Evolutionary conservation across 306 rosid species (phyloP), one percentile per base, ranked within the genome.

Genomic region (Geum urbanum): DNA sequence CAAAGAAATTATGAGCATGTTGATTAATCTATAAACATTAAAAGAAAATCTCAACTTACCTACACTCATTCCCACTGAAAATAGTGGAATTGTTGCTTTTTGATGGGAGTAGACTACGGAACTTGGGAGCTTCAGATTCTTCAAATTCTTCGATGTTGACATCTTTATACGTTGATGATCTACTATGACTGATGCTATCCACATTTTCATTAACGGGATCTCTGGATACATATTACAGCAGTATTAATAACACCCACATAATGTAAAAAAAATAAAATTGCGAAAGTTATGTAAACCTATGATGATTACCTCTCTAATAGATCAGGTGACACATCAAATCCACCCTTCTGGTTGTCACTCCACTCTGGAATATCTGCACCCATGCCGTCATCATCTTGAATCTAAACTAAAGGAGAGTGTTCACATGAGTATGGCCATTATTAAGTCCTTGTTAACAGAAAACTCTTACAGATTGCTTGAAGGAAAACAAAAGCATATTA

Each of bases 381-480:
- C 51, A 76, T 74, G 76, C 57, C 79, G 72, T 71, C 72, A 55
- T 77, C 91, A 78, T 89, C 91, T 81, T 84, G 84, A 70, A 89
- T 77, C 96, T 87, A 84, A 67, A 73, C 72, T 53, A 69, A 48
- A 70, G 19, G 46, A 52, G 35, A 75, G 18, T 52, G 9, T 67
- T 9, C 32, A 56, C 32, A 40, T 51, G 64, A 63, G 69, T 41
- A 57, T 50, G 53, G 19, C 5, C 27, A 46, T 50, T 49, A 12
- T 10, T 24, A 43, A 53, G 51, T 60, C 37, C 11, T 41, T 2
- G 12, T 7, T 9, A 35, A 35, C 37, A 16, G 20, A 63, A 37
- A 32, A 19, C 41, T 61, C 58, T 24, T 19, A 16, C 49, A 47
- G 53, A 61, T 56, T 5, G 13, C 58, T 53, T 54, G 71, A 62